Base-by-base conservation (phyloP, 2,329 filamentous ascomycete genomes). In the Aspergillus neoniger region DNA sequence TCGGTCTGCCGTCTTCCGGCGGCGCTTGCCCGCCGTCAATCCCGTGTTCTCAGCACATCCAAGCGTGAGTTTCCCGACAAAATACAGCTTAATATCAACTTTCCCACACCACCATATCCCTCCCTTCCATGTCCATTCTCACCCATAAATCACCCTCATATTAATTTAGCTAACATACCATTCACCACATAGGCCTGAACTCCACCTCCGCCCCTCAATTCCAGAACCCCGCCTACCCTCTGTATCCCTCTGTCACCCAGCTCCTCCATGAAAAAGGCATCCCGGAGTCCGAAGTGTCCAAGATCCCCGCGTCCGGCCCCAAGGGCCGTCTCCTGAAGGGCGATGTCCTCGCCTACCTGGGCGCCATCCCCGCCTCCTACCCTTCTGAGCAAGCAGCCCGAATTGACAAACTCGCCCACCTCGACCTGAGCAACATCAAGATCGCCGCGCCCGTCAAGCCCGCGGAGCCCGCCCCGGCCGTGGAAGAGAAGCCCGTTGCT, bases 361-460 rank as follows among this genome's bases (percentile, higher is more conserved):
- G 95, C 64, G 82, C 84, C 68, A 91, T 97, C 71, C 82, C 88
- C 62, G 81, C 87, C 64, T 83, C 87, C 61, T 90, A 91, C 67
- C 90, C 94, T 2, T 83, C 86, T 21, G 82, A 87, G 63, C 84
- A 92, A 68, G 90, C 91, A 58, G 81, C 85, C 60, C 87, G 86
- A 55, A 88, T 96, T 72, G 82, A 86, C 62, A 89, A 92, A 76
- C 86, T 95, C 52, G 81, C 86, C 44, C 92, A 96, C 76, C 87
- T 99, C 56, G 94, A 99, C 75, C 86, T 99, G 23, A 95, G 90
- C 81, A 96, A 98, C 81, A 94, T 98, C 81, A 96, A 96, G 82
- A 80, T 94, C 61, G 89, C 88, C 51, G 69, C 76, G n/a, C 69
- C 78, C 15, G 23, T 73, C 23, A 67, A 73, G 21, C 64, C 72